Evolutionary conservation across 495 filamentous ascomycete species (phyloP).

Genomic region (Neurospora sp.): DNA sequence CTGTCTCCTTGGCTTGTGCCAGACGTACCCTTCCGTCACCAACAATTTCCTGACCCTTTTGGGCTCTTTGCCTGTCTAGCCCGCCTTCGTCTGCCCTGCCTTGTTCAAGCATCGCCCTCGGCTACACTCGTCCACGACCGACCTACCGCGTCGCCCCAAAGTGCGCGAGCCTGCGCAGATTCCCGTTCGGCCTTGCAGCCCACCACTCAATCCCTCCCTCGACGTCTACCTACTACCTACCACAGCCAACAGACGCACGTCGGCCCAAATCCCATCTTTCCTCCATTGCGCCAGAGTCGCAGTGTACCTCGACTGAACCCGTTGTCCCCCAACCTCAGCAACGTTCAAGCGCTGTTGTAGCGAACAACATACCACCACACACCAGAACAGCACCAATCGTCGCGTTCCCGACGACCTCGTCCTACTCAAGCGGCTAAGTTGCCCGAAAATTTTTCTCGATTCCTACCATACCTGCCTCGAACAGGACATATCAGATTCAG

Average conservation of each 20-base stretch:
- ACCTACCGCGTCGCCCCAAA: slow-evolving; percentile 9
- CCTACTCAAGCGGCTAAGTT: slow-evolving; percentile 34
- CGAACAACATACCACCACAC: slow-evolving; percentile 13
- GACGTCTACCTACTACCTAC: not conserved
- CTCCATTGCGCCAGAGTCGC: slow-evolving; percentile 18
- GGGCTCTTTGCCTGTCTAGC: not conserved
- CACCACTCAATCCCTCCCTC: slow-evolving; percentile 8
- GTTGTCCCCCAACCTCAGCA: slow-evolving; percentile 13
- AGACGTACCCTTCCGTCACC: not conserved
- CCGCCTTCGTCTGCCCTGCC: slow-evolving; percentile 4
- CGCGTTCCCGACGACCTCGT: slow-evolving; percentile 22
- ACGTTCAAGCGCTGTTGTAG: slow-evolving; percentile 15
- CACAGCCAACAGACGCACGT: slow-evolving; percentile 16
- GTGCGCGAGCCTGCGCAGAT: slow-evolving; percentile 2
- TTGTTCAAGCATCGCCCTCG: slow-evolving; percentile 8
- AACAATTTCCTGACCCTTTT: not conserved
- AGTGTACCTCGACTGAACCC: slow-evolving; percentile 18
- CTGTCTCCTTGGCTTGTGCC: not conserved
- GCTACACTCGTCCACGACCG: slow-evolving; percentile 10
- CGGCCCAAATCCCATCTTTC: slow-evolving; percentile 20
- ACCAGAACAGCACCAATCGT: slow-evolving; percentile 20
- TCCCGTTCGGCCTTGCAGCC: slow-evolving; percentile 21
- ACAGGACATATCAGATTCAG: not conserved
- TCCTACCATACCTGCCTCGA: slow-evolving; percentile 2
- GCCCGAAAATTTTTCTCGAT: slow-evolving; percentile 23